Evolutionary conservation across 2,329 filamentous ascomycete genomes (phyloP).

Genomic region (Cercospora sesami): DNA sequence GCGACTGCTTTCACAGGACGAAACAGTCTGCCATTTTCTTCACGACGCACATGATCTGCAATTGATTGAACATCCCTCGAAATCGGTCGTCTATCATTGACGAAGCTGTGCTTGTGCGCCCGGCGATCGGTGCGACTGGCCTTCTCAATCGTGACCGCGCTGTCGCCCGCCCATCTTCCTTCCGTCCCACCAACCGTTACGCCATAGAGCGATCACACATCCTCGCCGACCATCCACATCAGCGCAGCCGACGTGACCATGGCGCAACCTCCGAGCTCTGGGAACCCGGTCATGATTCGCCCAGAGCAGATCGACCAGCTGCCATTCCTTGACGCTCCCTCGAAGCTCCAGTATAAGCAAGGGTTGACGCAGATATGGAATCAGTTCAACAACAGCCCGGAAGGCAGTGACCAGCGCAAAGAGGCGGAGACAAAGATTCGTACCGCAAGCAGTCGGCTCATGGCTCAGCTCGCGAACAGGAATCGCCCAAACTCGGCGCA

Average conservation of each 20-base stretch:
- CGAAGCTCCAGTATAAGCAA: slow-evolving; percentile 58
- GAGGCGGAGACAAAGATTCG: slow-evolving; percentile 56
- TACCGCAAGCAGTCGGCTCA: slow-evolving; percentile 48
- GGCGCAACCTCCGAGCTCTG: slow-evolving; percentile 15
- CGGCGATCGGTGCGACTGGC: background rate
- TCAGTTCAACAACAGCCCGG: slow-evolving; percentile 50
- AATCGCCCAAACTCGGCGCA: slow-evolving; percentile 26
- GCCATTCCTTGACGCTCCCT: slow-evolving; percentile 54
- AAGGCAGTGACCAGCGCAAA: slow-evolving; percentile 50
- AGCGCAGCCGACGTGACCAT: slow-evolving; percentile 1
- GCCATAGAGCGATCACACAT: background rate
- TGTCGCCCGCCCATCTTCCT: background rate
- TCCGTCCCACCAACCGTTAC: background rate
- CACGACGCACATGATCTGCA: background rate
- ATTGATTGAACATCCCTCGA: background rate
- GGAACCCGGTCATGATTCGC: slow-evolving; percentile 42
- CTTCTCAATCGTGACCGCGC: background rate
- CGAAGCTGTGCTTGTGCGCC: background rate
- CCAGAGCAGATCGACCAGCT: slow-evolving; percentile 56
- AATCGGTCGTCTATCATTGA: background rate
- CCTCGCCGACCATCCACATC: background rate
- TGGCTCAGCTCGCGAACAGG: slow-evolving; percentile 31
- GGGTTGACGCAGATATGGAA: slow-evolving; percentile 58
- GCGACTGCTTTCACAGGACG: background rate
- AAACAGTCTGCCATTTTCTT: background rate